Evolutionary conservation across 2,329 filamentous ascomycete genomes (phyloP).

Genomic region (Sclerotinia minor): DNA sequence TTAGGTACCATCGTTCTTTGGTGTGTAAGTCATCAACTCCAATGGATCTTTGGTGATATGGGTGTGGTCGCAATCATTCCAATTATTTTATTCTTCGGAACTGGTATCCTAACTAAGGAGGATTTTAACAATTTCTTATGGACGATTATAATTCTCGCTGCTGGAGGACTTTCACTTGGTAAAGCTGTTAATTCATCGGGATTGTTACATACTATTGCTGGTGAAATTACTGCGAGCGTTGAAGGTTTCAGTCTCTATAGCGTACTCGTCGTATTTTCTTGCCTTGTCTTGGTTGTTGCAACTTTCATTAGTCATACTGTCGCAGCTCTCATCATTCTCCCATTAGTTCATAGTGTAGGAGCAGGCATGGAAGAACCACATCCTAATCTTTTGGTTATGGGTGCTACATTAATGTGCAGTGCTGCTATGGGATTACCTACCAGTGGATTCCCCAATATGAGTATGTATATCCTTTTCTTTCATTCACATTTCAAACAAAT

Average conservation of each 20-base stretch:
- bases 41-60: conserved; percentile 92
- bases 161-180: conserved; percentile 86
- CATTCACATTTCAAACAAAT: background rate
- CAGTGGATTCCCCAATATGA: conserved; percentile 98
- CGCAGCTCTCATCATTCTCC: conserved; percentile 89
- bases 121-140: conserved; percentile 99
- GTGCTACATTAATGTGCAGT: conserved; percentile 90
- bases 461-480: conserved; percentile 59
- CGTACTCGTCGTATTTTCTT: conserved; percentile 81
- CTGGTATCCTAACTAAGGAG: conserved; percentile 94
- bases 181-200: conserved; percentile 94
- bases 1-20: conserved; percentile 83
- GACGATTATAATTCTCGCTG: conserved; percentile 98
- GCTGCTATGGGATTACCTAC: conserved; percentile 98
- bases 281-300: conserved; percentile 84
- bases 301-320: conserved; percentile 99
- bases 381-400: conserved; percentile 95
- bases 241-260: conserved; percentile 80
- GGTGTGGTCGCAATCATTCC: conserved; percentile 96
- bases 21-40: conserved; percentile 89
- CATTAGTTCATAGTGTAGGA: conserved; percentile 85
- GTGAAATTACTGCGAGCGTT: conserved; percentile 70
- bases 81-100: conserved; percentile 93
- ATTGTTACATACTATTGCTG: conserved; percentile 83
- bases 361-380: conserved; percentile 83